A percentile compares a stretch with the other conserved stretches of the same genome.
Conservation (phyloP, 225 moss, liverwort and hornwort species). For the Lunularia cruciata region DNA sequence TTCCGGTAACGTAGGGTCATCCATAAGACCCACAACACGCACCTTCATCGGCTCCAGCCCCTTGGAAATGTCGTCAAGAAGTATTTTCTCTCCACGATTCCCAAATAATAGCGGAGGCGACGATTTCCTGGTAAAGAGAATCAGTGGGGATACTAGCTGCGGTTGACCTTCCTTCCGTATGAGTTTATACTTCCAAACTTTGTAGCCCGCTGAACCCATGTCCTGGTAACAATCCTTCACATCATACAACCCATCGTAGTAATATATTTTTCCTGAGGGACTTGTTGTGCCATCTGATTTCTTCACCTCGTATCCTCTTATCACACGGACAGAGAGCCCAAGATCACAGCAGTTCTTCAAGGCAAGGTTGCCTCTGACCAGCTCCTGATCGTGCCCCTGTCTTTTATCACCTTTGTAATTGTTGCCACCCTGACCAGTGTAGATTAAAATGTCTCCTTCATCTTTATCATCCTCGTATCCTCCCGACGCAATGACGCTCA, state of each 20-base stretch:
- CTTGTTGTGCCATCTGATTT: slow-evolving; percentile 34
- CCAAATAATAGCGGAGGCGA: slow-evolving; percentile 5
- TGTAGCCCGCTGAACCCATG: slow-evolving; percentile 42
- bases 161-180: slow-evolving; percentile 46
- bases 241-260: slow-evolving; percentile 72
- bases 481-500: slow-evolving; percentile 52
- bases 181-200: slow-evolving; percentile 67
- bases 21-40: slow-evolving; percentile 54
- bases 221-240: slow-evolving; percentile 41
- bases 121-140: slow-evolving; percentile 47
- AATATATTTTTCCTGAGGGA: slow-evolving; percentile 59
- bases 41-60: slow-evolving; percentile 55
- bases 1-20: slow-evolving; percentile 27
- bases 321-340: slow-evolving; percentile 36
- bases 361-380: slow-evolving; percentile 41
- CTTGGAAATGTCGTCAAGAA: slow-evolving; percentile 52
- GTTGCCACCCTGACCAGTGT: slow-evolving; percentile 55
- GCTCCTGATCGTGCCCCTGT: slow-evolving; percentile 32
- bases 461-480: slow-evolving; percentile 49
- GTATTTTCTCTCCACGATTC: slow-evolving; percentile 44
- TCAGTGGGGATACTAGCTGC: slow-evolving; percentile 41
- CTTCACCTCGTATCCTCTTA: slow-evolving; percentile 34
- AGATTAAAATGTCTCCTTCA: slow-evolving; percentile 42
- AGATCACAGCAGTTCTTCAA: slow-evolving; percentile 32
- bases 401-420: slow-evolving; percentile 25